These are phyloP conservation scores for Pseudopyrenochaeta lycopersici DNA, from an alignment of 2,329 filamentous ascomycete genomes.

Conservation along the genomic window DNA sequence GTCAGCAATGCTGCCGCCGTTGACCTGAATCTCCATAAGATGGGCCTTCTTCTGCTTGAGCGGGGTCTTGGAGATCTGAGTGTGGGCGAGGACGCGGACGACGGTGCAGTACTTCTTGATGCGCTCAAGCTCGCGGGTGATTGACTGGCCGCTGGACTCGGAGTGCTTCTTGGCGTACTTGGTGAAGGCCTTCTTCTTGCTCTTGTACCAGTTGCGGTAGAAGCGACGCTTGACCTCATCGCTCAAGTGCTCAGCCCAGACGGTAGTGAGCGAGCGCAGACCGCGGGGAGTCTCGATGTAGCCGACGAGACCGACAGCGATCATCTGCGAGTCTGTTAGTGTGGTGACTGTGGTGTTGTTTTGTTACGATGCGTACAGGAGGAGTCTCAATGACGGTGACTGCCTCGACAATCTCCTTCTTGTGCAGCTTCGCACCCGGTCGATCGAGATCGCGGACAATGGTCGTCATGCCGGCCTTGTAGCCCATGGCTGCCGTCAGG, in stretches of 20 bases:
- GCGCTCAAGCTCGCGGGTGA: conserved; percentile 98
- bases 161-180: conserved; percentile 99
- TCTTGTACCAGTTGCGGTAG: conserved; percentile 99
- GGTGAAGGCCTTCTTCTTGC: conserved; percentile 99
- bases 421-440: conserved; percentile 99
- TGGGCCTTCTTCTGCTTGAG: conserved; percentile 99
- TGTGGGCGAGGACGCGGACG: conserved; percentile 98
- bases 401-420: conserved; percentile 65
- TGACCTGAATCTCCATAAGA: conserved; percentile 99
- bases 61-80: conserved; percentile 98
- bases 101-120: conserved; percentile 99
- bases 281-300: conserved; percentile 99
- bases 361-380: conserved; percentile 70
- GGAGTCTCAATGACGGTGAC: conserved; percentile 54
- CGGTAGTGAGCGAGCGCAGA: conserved; percentile 98
- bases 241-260: conserved; percentile 99
- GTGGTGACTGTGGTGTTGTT: conserved; percentile 62
- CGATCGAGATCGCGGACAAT: conserved; percentile 99
- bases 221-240: conserved; percentile 99
- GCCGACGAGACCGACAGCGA: conserved; percentile 99
- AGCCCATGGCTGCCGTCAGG: conserved; percentile 97
- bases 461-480: conserved; percentile 99
- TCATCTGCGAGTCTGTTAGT: conserved; percentile 74
- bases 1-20: conserved; percentile 93
- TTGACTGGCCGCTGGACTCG: conserved; percentile 86